Evolutionary conservation across 2,329 filamentous ascomycete genomes (phyloP).

Genomic region (Penicillium aurantiogriseum): DNA sequence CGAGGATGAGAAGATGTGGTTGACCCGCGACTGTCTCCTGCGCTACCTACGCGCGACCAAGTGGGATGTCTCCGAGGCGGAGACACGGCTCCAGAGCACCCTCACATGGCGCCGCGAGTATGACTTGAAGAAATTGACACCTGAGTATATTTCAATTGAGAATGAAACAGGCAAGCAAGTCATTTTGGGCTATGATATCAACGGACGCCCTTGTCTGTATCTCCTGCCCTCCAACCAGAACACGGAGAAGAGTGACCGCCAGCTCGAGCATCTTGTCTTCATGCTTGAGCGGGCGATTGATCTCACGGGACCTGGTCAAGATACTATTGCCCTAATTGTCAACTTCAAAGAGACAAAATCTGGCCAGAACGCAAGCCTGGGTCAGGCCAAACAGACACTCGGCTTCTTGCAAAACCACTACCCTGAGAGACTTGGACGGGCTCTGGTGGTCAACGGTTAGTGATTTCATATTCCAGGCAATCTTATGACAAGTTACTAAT

Average conservation of each 20-base stretch:
- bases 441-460: conserved; percentile 83
- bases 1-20: conserved; percentile 80
- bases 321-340: conserved; percentile 82
- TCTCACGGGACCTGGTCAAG: conserved; percentile 80
- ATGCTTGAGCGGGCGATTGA: conserved; percentile 92
- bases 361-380: conserved; percentile 72
- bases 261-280: conserved; percentile 91
- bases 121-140: conserved; percentile 68
- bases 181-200: conserved; percentile 80
- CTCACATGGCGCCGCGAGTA: conserved; percentile 89
- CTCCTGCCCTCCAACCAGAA: conserved; percentile 89
- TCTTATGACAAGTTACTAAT: background rate
- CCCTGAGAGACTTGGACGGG: conserved; percentile 83
- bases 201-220: conserved; percentile 85
- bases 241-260: conserved; percentile 78
- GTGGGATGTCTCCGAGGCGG: conserved; percentile 74
- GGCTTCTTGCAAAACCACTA: conserved; percentile 94
- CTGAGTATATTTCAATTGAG: conserved; percentile 87
- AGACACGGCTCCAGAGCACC: conserved; percentile 76
- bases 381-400: conserved; percentile 77
- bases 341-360: conserved; percentile 82
- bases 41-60: conserved; percentile 93
- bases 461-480: conserved; percentile 8
- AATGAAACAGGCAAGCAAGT: conserved; percentile 97
- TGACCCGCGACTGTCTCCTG: conserved; percentile 87